Evolutionary conservation across 2,329 filamentous ascomycete genomes (phyloP).

Genomic region (Cryphonectria nitschkei): DNA sequence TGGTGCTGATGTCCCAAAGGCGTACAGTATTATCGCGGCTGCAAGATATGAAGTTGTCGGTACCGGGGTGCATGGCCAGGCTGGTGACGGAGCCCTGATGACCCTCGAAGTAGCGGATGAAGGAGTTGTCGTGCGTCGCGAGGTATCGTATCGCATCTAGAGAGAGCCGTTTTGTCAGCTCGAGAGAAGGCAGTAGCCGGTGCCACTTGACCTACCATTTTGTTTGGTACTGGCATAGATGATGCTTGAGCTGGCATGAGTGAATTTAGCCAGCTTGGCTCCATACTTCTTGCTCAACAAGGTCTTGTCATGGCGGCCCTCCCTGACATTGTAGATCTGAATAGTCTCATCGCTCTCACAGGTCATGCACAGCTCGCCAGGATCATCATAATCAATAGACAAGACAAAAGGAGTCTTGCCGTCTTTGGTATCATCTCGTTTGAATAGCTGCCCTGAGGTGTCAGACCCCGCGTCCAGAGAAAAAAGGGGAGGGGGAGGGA

Average conservation of each 20-base stretch:
- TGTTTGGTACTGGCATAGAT: constrained; percentile 96
- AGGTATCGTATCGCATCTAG: constrained; percentile 82
- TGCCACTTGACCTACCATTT: constrained; percentile 64
- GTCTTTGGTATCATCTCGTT: constrained; percentile 59
- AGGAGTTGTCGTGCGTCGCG: constrained; percentile 92
- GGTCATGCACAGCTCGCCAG: constrained; percentile 88
- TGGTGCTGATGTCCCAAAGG: constrained; percentile 85
- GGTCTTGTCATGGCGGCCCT: constrained; percentile 86
- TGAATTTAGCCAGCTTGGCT: constrained; percentile 91
- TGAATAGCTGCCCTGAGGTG: constrained; percentile 55
- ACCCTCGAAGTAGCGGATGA: constrained; percentile 93
- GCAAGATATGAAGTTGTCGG: constrained; percentile 90
- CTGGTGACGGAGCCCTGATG: constrained; percentile 85
- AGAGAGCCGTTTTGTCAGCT: constrained; percentile 4
- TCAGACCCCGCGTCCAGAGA: neutral
- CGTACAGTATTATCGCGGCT: constrained; percentile 88
- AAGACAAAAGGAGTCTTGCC: constrained; percentile 66
- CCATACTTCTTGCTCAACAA: constrained; percentile 97
- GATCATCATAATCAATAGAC: constrained; percentile 95
- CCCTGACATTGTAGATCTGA: constrained; percentile 91
- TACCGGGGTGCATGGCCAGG: constrained; percentile 80
- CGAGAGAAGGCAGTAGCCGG: no score
- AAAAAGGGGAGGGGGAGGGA: no score
- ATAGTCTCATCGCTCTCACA: constrained; percentile 93
- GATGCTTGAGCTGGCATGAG: constrained; percentile 87